A percentile compares a stretch with the other conserved stretches of the same genome.
These are phyloP conservation scores for Suzukiozyma palmioleophila DNA, from an alignment of 1,139 yeast genomes.

Conservation along the genomic window DNA sequence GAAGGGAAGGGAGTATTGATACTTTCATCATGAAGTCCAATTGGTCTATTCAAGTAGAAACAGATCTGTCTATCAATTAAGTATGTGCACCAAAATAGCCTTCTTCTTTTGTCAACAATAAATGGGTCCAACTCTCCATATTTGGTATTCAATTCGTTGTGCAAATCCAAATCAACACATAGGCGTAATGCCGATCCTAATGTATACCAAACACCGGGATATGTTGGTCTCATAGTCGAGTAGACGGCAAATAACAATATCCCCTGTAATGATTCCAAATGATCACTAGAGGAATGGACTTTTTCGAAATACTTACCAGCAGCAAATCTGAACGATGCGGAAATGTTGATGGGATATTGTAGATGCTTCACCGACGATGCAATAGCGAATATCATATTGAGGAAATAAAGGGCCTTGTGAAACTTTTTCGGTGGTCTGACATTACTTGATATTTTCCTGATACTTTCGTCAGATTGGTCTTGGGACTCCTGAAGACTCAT, in stretches of 20 bases:
- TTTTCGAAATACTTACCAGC: conserved; percentile 61
- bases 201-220: conserved; percentile 92
- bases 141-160: conserved; percentile 45
- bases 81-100: conserved; percentile 88
- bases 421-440: conserved; percentile 44
- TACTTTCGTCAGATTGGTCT: conserved; percentile 5
- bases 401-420: conserved; percentile 49
- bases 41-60: conserved; percentile 67
- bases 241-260: conserved; percentile 63
- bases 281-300: conserved; percentile 54
- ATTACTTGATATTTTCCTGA: conserved; percentile 26
- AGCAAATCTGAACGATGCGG: conserved; percentile 69
- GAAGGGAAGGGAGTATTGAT: conserved; percentile 66
- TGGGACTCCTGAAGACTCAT: conserved; percentile 9
- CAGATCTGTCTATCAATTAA: conserved; percentile 77
- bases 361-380: conserved; percentile 74
- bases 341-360: conserved; percentile 60
- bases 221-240: conserved; percentile 70
- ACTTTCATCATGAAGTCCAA: conserved; percentile 70
- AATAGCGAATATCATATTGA: conserved; percentile 74
- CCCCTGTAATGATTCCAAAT: conserved; percentile 71
- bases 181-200: conserved; percentile 76
- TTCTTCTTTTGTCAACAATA: conserved; percentile 63
- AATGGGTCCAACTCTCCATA: conserved; percentile 43
- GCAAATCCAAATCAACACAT: conserved; percentile 81